Evolutionary conservation across 306 rosid genomes (phyloP), one percentile per base, ranked within the genome.

Genomic region (Prosopis cineraria): DNA sequence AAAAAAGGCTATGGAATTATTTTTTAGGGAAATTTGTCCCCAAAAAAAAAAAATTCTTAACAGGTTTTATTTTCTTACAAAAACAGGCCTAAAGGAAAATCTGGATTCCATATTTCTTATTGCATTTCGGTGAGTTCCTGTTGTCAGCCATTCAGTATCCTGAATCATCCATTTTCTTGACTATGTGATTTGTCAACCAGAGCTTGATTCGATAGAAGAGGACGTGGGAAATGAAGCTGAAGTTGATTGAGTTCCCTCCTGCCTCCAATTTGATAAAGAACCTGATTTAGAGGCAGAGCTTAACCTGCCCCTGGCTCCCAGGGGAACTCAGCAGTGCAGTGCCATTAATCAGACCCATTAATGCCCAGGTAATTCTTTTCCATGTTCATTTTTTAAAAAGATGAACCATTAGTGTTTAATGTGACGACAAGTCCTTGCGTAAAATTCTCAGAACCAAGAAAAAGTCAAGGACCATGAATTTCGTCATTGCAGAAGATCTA

Each of bases 151-250:
- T 56, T 8, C 8, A 63, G 44, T 40, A 3, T 50, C 62, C 22
- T 69, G 14, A 60, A 22, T 56, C 3, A 66, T 66, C 72, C 34
- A 22, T 63, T 68, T 78, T n/a, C 20, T 44, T 59, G 22, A 9
- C 36, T 47, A 10, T 60, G 22, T 3, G 22, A 41, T 73, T 72
- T 72, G 58, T 76, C 67, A 39, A 66, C 31, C 90, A 93, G 99
- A 93, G 84, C 98, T 93, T 53, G 99, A 92, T 73, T 97, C 96
- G 1, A 72, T 93, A 70, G 99, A 95, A 84, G 82, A 82, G 22
- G 99, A 93, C 87, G 90, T 94, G 97, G 95, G 91, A 80, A 77
- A 81, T 74, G 98, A 95, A 83, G 79, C 89, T 27, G 96, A 90
- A 81, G 78, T 90, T 68, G 89, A 90, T 63, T 94, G 97, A 30